Base-by-base conservation (phyloP, 768 basidiomycete species). In the Trametopsis cervina region DNA sequence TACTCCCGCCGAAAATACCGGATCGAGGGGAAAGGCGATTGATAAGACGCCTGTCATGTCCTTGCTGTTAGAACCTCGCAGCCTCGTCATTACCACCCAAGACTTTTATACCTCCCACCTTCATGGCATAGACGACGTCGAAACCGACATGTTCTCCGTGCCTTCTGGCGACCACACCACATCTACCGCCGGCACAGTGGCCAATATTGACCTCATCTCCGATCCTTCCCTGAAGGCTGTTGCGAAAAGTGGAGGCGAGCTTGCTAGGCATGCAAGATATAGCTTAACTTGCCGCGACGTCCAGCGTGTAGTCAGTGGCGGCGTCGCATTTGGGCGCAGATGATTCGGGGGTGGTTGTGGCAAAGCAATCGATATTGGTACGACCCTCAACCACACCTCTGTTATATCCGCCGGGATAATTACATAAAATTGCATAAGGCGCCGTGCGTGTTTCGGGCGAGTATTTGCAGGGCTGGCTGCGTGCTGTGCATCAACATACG, bases 201-300 rank as follows among this genome's bases (percentile, higher is more conserved):
- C 76, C 24, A 95, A 94, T 60, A 73, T 71, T 63, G 62, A 67
- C 23, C 60, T 73, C 52, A 61, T 94, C 29, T 66, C 60, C 20
- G 72, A 69, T 26, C 58, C 72, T 42, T 60, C 61, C 26, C 62
- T 66, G 26, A 60, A 65, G 44, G 63, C 66, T 36, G 64, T 66
- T 9, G 61, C 84, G 42, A 42, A 57, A 35, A 60, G 66, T 13
- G 82, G 81, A n/a, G 77, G 76, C 6, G 60, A 63, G 23, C 63
- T 92, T 48, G 59, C 62, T 53, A 74, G 93, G 51, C 67, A 68
- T 15, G 73, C 73, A 33, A 69, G 93, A 60, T 80, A 87, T 45
- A 95, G 90, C 66, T 63, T 95, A 59, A 95, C 93, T 1, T 95
- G 88, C 61, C 74, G 92, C 44, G 86, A 87, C 59, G 85, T 93